Conservation (phyloP, 2,329 filamentous ascomycete genomes). For the Lachnellula hyalina region DNA sequence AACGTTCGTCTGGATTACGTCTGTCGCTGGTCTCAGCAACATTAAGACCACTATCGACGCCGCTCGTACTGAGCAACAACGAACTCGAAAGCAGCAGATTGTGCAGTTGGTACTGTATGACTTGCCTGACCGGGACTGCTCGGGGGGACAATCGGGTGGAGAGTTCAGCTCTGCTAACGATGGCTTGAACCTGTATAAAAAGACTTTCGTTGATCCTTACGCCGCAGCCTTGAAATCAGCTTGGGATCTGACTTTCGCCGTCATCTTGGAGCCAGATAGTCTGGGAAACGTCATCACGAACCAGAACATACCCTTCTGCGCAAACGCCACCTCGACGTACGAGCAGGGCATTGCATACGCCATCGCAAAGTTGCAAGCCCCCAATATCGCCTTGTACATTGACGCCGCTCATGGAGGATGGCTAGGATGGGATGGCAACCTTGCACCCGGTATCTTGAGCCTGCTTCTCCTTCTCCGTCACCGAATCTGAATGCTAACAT, state of each 20-base stretch:
- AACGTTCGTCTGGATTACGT: conserved; percentile 41
- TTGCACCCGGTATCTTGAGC: conserved; percentile 31
- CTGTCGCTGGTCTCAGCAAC: conserved; percentile 32
- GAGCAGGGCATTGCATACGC: conserved; percentile 39
- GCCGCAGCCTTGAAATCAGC: conserved; percentile 35
- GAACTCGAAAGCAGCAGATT: conserved; percentile 28
- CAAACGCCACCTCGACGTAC: conserved; percentile 35
- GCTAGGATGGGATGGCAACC: conserved; percentile 38
- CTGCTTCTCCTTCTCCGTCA: neutral
- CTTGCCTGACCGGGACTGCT: conserved; percentile 42
- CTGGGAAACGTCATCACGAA: conserved; percentile 41
- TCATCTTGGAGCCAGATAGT: conserved; percentile 42
- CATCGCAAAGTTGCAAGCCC: conserved; percentile 35
- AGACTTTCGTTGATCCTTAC: conserved; percentile 36
- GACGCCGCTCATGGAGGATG: conserved; percentile 41
- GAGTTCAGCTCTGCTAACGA: conserved; percentile 35
- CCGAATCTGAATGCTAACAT: neutral
- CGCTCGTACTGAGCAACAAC: conserved; percentile 35
- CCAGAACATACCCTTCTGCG: conserved; percentile 34
- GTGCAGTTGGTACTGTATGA: conserved; percentile 42
- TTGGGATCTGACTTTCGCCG: conserved; percentile 37
- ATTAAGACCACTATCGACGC: conserved; percentile 38
- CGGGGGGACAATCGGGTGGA: conserved; percentile 38
- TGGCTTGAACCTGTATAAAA: conserved; percentile 38
- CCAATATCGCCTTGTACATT: conserved; percentile 37